Evolutionary conservation across 106 monocot species (phyloP), one percentile per base, ranked within the genome.

Genomic region (Narthecium ossifragum): DNA sequence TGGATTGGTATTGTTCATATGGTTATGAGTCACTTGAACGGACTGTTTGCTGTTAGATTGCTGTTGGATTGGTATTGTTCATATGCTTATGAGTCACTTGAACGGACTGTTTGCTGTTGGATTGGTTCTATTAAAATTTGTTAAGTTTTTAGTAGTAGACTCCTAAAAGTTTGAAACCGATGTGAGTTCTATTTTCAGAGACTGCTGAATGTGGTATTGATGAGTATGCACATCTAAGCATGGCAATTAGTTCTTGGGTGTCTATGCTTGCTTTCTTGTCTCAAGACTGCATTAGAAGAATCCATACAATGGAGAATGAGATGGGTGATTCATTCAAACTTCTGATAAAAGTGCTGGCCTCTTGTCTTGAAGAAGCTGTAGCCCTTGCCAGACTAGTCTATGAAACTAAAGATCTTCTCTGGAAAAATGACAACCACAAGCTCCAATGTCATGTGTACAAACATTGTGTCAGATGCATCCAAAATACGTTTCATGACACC

Each of bases 301-400:
- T 86, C 4, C 56, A 58, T 5, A 36, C 15, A 29, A 13, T 78
- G 61, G 80, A 83, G 9, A 76, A 66, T 32, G 68, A 71, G 50
- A 60, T 27, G 10, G 68, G 53, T 50, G 70, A 80, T 23, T 72
- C 70, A 2, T 73, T 37, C 73, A 90, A 73, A 60, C 64, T 83
- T 59, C 57, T 80, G 32, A 59, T 61, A 36, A 86, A 86, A 61
- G 79, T 84, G 59, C 75, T 90, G 37, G 34, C 61, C 61, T 86
- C 80, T 46, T 90, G 67, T 61, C 57, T 96, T 25, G 90, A 86
- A 78, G 86, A 90, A 68, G 62, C 55, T 13, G 43, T 66, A 45
- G 60, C 70, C 33, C 57, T 90, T 67, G 73, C 85, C 60, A 80
- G 51, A 69, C 27, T 85, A 56, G 70, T 68, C 77, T 63, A 83